Percentiles rank a stretch among this genome's conserved stretches.
Evolutionary conservation across 2,329 filamentous ascomycete genomes (phyloP).

Genomic region (Trichoderma koningiopsis): DNA sequence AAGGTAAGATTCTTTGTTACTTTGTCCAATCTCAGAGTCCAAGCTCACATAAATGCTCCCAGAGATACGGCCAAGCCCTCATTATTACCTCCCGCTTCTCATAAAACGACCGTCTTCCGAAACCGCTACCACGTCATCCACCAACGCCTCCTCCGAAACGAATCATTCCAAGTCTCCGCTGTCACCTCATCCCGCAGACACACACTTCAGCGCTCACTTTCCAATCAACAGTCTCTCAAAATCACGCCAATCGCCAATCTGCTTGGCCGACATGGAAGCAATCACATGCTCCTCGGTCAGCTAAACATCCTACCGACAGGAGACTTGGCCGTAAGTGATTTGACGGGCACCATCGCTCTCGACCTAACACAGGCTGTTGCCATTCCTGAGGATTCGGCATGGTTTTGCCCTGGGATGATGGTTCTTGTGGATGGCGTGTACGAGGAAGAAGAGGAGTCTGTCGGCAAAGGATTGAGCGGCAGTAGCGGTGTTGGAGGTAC

Average conservation of each 20-base stretch:
- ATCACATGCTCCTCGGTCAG: conserved; percentile 84
- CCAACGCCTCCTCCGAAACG: conserved; percentile 87
- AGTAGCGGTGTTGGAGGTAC: conserved; percentile 83
- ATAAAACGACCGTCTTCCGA: conserved; percentile 84
- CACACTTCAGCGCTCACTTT: conserved; percentile 61
- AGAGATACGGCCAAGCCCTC: conserved; percentile 67
- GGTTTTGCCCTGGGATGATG: conserved; percentile 95
- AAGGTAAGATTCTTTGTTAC: conserved; percentile 49
- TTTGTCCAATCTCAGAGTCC: not conserved
- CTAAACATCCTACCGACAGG: conserved; percentile 80
- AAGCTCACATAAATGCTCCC: not conserved
- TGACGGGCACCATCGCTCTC: conserved; percentile 83
- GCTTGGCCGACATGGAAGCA: conserved; percentile 77
- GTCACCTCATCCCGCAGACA: conserved; percentile 62
- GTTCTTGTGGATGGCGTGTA: conserved; percentile 95
- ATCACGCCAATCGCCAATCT: conserved; percentile 82
- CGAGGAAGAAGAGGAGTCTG: conserved; percentile 80
- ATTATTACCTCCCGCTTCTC: conserved; percentile 72
- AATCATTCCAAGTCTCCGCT: conserved; percentile 83
- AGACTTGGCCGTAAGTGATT: conserved; percentile 77
- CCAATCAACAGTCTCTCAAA: conserved; percentile 72
- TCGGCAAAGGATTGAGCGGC: conserved; percentile 70
- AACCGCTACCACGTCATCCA: conserved; percentile 92
- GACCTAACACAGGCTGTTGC: conserved; percentile 79
- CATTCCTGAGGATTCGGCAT: conserved; percentile 82